Percentiles rank a stretch among this genome's conserved stretches.
Evolutionary conservation across 805 yeast genomes (phyloP).

Genomic region (Torulaspora indica): DNA sequence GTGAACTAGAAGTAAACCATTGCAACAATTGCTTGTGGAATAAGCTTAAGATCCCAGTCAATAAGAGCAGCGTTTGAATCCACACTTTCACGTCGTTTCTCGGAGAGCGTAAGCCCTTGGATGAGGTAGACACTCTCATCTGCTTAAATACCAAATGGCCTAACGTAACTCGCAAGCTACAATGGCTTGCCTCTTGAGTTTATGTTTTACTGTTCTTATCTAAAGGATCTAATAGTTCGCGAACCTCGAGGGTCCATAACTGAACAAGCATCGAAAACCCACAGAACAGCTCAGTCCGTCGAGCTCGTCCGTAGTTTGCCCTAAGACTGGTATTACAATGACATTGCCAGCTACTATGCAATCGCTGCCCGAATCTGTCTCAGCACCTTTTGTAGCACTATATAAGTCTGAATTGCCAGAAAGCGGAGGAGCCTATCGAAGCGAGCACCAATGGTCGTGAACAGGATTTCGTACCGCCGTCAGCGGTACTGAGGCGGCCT

Average conservation of each 20-base stretch:
- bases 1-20: conserved; percentile 2
- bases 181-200: neutral
- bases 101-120: neutral
- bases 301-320: too few species aligned
- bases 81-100: conserved; percentile 1
- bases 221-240: neutral
- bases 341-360: too few species aligned
- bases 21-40: neutral
- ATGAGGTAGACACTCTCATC: neutral
- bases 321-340: too few species aligned
- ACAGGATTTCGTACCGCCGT: too few species aligned
- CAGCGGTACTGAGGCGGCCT: conserved; percentile 36
- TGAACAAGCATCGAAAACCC: neutral
- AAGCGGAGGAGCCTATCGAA: too few species aligned
- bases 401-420: too few species aligned
- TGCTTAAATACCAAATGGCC: neutral
- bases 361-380: too few species aligned
- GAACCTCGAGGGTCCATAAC: neutral
- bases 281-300: neutral
- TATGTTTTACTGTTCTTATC: neutral
- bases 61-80: conserved; percentile 1
- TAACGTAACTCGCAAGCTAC: neutral
- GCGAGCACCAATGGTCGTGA: too few species aligned
- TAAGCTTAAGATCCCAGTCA: conserved; percentile 1
- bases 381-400: too few species aligned